Conservation (phyloP, 225 moss, liverwort and hornwort genomes). For the Asterella californica region DNA sequence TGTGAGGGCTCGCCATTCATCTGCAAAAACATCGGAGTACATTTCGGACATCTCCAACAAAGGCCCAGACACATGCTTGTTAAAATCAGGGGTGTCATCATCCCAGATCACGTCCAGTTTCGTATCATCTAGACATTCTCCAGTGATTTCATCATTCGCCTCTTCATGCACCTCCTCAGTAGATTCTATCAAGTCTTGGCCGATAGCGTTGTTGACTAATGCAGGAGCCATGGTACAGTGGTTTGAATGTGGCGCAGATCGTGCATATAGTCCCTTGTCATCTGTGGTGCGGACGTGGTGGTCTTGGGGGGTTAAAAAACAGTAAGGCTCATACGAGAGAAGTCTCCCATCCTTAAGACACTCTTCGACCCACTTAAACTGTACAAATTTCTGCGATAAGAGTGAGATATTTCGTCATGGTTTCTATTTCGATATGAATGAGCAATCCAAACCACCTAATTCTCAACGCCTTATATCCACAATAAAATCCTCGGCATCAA, state of each 20-base stretch:
- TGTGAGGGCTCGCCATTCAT: slow-evolving; percentile 42
- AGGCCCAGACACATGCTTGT: slow-evolving; percentile 32
- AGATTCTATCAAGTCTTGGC: not conserved
- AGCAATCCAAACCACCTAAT: not conserved
- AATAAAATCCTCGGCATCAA: not conserved
- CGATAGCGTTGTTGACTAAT: not conserved
- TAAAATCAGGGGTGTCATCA: slow-evolving; percentile 29
- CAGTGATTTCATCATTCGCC: slow-evolving; percentile 9
- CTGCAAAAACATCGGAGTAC: slow-evolving; percentile 35
- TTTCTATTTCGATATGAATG: not conserved
- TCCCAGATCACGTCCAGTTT: not conserved
- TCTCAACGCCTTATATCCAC: not conserved
- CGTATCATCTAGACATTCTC: not conserved
- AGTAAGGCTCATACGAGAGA: slow-evolving; percentile 26
- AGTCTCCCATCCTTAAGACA: slow-evolving; percentile 37
- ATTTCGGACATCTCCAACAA: slow-evolving; percentile 35
- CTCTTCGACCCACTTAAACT: slow-evolving; percentile 41
- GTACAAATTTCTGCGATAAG: slow-evolving; percentile 31
- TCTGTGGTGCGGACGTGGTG: not conserved
- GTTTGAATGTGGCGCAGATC: not conserved
- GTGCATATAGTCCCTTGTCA: not conserved
- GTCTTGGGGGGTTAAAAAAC: slow-evolving; percentile 5
- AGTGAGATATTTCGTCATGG: not conserved
- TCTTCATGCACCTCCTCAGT: not conserved
- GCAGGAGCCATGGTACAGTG: not conserved